A percentile compares a stretch with the other conserved stretches of the same genome.
Evolutionary conservation across 441 rosid species (phyloP).

Genomic region (Populus trichocarpa): DNA sequence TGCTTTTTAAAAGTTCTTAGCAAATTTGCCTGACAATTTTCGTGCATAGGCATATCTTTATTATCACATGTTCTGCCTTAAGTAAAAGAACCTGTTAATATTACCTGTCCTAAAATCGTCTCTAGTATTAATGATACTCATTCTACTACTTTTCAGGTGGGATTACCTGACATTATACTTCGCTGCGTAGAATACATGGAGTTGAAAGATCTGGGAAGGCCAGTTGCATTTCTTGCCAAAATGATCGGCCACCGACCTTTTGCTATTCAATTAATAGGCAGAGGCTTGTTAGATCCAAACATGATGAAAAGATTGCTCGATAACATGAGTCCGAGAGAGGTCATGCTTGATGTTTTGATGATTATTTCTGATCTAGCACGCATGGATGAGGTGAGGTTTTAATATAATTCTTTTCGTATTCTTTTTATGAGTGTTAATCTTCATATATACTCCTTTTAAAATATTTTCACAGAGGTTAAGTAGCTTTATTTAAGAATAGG

Average conservation of each 20-base stretch:
- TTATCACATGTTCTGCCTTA: not conserved
- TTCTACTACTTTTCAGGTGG: slow-evolving; percentile 57
- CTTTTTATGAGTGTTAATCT: not conserved
- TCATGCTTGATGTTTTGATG: slow-evolving; percentile 78
- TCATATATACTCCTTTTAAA: not conserved
- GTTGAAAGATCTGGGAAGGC: slow-evolving; percentile 71
- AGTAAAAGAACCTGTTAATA: not conserved
- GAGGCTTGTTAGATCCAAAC: slow-evolving; percentile 78
- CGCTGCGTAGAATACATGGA: slow-evolving; percentile 84
- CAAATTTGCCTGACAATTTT: not conserved
- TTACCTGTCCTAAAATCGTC: not conserved
- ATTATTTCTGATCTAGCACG: slow-evolving; percentile 92
- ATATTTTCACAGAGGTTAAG: not conserved
- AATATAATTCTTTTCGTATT: not conserved
- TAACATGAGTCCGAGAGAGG: slow-evolving; percentile 73
- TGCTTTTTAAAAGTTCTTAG: not conserved
- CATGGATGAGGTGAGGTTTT: slow-evolving; percentile 80
- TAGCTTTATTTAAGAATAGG: not conserved
- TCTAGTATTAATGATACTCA: not conserved
- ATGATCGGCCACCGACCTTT: slow-evolving; percentile 75
- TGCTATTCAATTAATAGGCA: slow-evolving; percentile 80
- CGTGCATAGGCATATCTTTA: not conserved
- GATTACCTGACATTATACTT: slow-evolving; percentile 63
- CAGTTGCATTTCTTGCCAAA: slow-evolving; percentile 93
- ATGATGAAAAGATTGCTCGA: slow-evolving; percentile 72